Conservation (phyloP, 805 yeast species). For the Ogataea siamensis region DNA sequence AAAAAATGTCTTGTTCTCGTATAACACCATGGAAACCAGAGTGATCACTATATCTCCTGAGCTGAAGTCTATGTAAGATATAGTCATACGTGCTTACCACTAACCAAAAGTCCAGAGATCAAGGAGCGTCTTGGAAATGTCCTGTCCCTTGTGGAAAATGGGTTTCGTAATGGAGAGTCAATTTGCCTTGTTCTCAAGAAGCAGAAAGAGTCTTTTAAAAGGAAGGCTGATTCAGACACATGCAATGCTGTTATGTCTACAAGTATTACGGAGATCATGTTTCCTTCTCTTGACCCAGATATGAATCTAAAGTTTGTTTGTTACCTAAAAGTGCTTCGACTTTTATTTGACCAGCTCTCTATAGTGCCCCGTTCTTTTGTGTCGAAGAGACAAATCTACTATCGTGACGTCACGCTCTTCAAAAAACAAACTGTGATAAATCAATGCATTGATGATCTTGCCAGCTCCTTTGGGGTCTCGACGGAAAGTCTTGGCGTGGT, state of each 20-base stretch:
- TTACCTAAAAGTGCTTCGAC: constrained; percentile 23
- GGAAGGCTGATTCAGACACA: constrained; percentile 5
- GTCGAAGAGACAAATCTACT: constrained; percentile 57
- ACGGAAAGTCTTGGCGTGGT: constrained; percentile 42
- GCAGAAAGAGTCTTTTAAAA: constrained; percentile 9
- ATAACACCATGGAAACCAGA: constrained; percentile 7
- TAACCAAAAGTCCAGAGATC: constrained; percentile 9
- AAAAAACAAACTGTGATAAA: constrained; percentile 43
- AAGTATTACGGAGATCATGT: constrained; percentile 14
- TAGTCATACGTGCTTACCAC: constrained; percentile 1
- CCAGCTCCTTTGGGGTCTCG: constrained; percentile 38
- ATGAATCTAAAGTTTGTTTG: constrained; percentile 23
- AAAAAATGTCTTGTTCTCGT: background rate
- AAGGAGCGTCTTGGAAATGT: constrained; percentile 17
- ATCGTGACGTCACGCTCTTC: constrained; percentile 54
- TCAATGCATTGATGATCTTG: constrained; percentile 37
- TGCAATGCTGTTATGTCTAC: constrained; percentile 4
- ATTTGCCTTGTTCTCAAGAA: constrained; percentile 20
- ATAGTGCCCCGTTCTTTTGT: constrained; percentile 20
- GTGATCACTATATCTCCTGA: constrained; percentile 17
- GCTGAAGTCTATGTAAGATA: constrained; percentile 15
- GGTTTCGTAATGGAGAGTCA: constrained; percentile 26
- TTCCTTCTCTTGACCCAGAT: constrained; percentile 21
- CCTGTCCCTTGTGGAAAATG: constrained; percentile 28
- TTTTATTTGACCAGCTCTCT: constrained; percentile 18